A percentile compares a stretch with the other conserved stretches of the same genome.
These are phyloP conservation scores for Brassica rapa DNA, from an alignment of 345 rosid genomes.

Conservation along the genomic window DNA sequence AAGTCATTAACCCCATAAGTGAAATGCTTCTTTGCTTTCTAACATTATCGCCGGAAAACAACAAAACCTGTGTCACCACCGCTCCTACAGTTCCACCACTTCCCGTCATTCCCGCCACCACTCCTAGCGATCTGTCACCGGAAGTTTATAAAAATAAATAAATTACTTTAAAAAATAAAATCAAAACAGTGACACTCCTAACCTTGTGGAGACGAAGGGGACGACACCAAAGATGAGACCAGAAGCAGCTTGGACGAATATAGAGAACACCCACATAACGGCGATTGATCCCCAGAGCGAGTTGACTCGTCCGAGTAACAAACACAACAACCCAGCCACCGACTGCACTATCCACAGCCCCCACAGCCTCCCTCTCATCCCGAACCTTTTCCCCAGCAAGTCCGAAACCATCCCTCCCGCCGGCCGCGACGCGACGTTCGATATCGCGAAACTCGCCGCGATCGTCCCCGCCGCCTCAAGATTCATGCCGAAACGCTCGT, in stretches of 20 bases:
- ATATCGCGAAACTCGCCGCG: constrained; percentile 64
- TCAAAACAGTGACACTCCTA: not conserved
- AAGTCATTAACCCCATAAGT: constrained; percentile 77
- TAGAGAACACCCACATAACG: constrained; percentile 65
- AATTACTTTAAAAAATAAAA: not conserved
- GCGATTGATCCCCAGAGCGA: constrained; percentile 59
- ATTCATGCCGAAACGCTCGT: constrained; percentile 67
- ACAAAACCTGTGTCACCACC: constrained; percentile 60
- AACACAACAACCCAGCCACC: constrained; percentile 62
- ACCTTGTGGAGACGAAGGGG: constrained; percentile 84
- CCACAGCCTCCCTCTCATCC: constrained; percentile 85
- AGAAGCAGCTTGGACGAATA: constrained; percentile 79
- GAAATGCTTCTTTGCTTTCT: constrained; percentile 70
- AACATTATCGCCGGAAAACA: constrained; percentile 62
- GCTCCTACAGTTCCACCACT: constrained; percentile 85
- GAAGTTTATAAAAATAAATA: not conserved
- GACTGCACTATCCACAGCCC: constrained; percentile 76
- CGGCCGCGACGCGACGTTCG: constrained; percentile 69
- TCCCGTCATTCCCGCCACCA: constrained; percentile 82
- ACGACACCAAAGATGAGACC: constrained; percentile 85
- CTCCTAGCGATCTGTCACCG: constrained; percentile 71
- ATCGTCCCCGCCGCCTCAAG: constrained; percentile 69
- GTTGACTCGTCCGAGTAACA: constrained; percentile 59
- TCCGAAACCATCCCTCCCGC: constrained; percentile 76
- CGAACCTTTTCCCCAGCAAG: constrained; percentile 53